These are phyloP conservation scores for Ananas comosus DNA, from an alignment of 176 grass and related monocot genomes.

Conservation along the genomic window DNA sequence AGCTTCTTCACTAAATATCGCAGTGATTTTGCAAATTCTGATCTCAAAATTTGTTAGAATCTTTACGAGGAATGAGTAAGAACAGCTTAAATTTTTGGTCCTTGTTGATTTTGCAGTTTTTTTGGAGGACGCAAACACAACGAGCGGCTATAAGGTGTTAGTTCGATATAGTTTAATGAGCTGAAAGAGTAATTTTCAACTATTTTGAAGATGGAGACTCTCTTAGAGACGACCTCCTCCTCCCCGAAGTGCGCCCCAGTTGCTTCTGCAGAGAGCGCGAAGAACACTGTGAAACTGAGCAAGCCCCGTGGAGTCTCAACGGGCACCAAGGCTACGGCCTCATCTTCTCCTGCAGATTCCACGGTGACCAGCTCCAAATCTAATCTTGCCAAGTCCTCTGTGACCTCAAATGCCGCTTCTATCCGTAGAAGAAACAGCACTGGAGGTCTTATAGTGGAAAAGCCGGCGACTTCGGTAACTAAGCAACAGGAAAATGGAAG, in stretches of 20 bases:
- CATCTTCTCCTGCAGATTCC: conserved; percentile 24
- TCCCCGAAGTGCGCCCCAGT: background rate
- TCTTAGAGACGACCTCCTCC: conserved; percentile 6
- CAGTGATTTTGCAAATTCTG: background rate
- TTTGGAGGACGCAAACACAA: conserved; percentile 21
- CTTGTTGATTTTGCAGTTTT: conserved; percentile 3
- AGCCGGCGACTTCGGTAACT: background rate
- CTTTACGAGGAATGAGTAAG: background rate
- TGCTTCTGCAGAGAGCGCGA: conserved; percentile 1
- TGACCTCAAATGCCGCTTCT: conserved; percentile 7
- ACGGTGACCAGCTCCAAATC: conserved; percentile 13
- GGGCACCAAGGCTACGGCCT: conserved; percentile 5
- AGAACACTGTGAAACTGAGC: conserved; percentile 10
- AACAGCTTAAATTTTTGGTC: background rate
- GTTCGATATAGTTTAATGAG: background rate
- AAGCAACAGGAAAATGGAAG: conserved; percentile 35
- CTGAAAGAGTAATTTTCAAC: background rate
- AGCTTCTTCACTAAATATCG: conserved; percentile 12
- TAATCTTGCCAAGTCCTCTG: conserved; percentile 24
- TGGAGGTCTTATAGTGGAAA: conserved; percentile 5
- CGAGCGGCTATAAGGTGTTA: background rate
- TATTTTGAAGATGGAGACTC: conserved; percentile 33
- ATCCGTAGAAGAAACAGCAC: conserved; percentile 47
- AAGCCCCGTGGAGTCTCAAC: conserved; percentile 21
- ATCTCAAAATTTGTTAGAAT: background rate